phyloP scores from a whole-genome alignment of 2,329 filamentous ascomycete genomes.

The Ophiocordyceps australis region DNA sequence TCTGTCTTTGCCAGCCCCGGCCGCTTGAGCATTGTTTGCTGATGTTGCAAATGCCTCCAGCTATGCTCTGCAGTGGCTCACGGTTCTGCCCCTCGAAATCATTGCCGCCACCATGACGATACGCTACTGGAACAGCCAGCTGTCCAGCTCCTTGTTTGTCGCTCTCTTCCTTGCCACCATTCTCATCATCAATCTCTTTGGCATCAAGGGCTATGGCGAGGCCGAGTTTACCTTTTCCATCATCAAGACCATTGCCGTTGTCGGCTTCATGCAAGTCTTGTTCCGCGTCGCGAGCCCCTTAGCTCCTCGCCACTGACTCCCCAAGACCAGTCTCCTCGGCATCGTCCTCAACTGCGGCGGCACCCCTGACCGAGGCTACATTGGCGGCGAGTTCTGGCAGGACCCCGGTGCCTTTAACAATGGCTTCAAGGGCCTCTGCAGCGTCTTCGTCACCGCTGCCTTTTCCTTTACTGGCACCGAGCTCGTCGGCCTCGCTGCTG shows the following conservation, averaged over 20 bases:
- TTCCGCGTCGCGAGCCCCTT: too few species aligned
- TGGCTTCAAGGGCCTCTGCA: slow-evolving; percentile 69
- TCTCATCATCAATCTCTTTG: slow-evolving; percentile 69
- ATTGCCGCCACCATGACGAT: slow-evolving; percentile 76
- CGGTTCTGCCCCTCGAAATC: slow-evolving; percentile 69
- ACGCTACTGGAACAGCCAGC: slow-evolving; percentile 51
- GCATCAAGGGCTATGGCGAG: slow-evolving; percentile 77
- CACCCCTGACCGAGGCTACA: slow-evolving; percentile 53
- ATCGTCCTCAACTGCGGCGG: slow-evolving; percentile 76
- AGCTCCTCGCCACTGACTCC: not conserved
- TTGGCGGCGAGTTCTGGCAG: slow-evolving; percentile 62
- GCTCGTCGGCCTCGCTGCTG: slow-evolving; percentile 58
- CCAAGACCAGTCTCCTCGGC: slow-evolving; percentile 47
- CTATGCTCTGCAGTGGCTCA: slow-evolving; percentile 77
- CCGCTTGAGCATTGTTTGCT: not conserved
- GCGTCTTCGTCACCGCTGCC: slow-evolving; percentile 58
- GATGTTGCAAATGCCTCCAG: slow-evolving; percentile 17
- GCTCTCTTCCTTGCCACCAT: slow-evolving; percentile 64
- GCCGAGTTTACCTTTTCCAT: slow-evolving; percentile 78
- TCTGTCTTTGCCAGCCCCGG: slow-evolving; percentile 19
- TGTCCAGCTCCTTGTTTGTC: slow-evolving; percentile 61
- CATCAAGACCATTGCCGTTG: slow-evolving; percentile 70
- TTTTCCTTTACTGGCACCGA: slow-evolving; percentile 65
- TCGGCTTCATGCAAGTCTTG: slow-evolving; percentile 62
- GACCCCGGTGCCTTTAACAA: slow-evolving; percentile 71